These are phyloP conservation scores for Colletotrichum lini DNA, from an alignment of 2,329 filamentous ascomycete genomes.

Conservation along the genomic window DNA sequence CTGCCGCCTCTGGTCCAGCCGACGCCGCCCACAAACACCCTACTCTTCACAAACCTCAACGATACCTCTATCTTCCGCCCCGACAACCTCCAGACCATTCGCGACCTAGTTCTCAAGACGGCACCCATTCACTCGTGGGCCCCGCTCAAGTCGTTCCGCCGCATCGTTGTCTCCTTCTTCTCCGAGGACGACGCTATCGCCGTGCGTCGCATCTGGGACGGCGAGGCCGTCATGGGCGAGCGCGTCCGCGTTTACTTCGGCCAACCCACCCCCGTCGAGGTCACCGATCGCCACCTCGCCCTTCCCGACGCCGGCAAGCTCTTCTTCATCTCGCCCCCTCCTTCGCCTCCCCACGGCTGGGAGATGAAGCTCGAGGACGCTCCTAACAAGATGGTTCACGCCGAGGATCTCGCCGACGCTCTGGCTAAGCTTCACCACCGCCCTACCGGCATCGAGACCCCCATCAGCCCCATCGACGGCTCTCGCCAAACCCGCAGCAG, in stretches of 20 bases:
- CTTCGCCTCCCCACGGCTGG: slow-evolving; percentile 78
- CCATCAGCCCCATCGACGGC: slow-evolving; percentile 59
- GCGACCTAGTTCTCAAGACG: slow-evolving; percentile 77
- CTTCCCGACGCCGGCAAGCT: slow-evolving; percentile 79
- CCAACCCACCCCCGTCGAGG: slow-evolving; percentile 70
- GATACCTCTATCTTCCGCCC: slow-evolving; percentile 81
- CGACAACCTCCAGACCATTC: slow-evolving; percentile 81
- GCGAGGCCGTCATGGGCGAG: slow-evolving; percentile 80
- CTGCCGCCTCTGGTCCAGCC: slow-evolving; percentile 79
- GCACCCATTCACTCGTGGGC: slow-evolving; percentile 83
- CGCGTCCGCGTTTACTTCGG: slow-evolving; percentile 79
- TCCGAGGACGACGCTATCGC: slow-evolving; percentile 77
- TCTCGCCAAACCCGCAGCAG: slow-evolving; percentile 64
- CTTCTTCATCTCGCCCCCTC: slow-evolving; percentile 81
- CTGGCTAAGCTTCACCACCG: slow-evolving; percentile 73
- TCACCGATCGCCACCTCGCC: slow-evolving; percentile 71
- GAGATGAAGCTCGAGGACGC: slow-evolving; percentile 77
- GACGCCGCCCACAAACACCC: slow-evolving; percentile 85
- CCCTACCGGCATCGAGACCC: slow-evolving; percentile 50
- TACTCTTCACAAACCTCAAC: slow-evolving; percentile 86
- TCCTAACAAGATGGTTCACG: slow-evolving; percentile 78
- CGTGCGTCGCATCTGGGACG: slow-evolving; percentile 81
- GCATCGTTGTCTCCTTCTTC: slow-evolving; percentile 85
- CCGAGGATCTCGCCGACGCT: slow-evolving; percentile 77
- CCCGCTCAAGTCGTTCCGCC: slow-evolving; percentile 85